Percentiles rank a stretch among this genome's conserved stretches.
phyloP scores from a whole-genome alignment of 2,329 filamentous ascomycete species.

The Pseudogymnoascus sp. region DNA sequence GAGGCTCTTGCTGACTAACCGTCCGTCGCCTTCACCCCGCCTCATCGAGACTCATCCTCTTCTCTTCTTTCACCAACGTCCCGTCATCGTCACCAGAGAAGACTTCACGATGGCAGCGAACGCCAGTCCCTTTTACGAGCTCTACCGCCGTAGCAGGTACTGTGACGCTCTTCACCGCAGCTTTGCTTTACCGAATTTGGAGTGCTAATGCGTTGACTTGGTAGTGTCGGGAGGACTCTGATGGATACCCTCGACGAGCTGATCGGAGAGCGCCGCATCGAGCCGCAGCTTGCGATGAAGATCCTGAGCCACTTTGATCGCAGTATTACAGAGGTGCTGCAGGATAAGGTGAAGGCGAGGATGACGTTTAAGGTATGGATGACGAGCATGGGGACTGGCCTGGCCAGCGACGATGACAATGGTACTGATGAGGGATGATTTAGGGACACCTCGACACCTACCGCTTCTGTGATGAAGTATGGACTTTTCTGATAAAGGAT shows the following conservation, averaged over 20 bases:
- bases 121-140: slow-evolving; percentile 69
- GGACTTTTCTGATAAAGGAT: slow-evolving; percentile 98
- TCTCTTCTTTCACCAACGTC: background rate
- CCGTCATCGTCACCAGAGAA: slow-evolving; percentile 6
- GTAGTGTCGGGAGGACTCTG: slow-evolving; percentile 81
- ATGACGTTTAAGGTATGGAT: slow-evolving; percentile 81
- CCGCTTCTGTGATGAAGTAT: slow-evolving; percentile 98
- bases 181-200: slow-evolving; percentile 27
- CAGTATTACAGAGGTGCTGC: slow-evolving; percentile 80
- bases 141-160: slow-evolving; percentile 98
- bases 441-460: slow-evolving; percentile 97
- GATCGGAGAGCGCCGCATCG: slow-evolving; percentile 89
- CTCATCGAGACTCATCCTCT: background rate
- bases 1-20: slow-evolving; percentile 7
- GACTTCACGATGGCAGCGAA: slow-evolving; percentile 38
- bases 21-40: background rate
- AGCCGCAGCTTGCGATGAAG: slow-evolving; percentile 97
- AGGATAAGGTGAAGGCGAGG: slow-evolving; percentile 84
- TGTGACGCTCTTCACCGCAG: slow-evolving; percentile 25
- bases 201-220: slow-evolving; percentile 14
- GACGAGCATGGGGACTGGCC: background rate
- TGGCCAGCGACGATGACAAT: background rate
- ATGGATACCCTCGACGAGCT: slow-evolving; percentile 96
- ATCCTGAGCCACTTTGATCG: slow-evolving; percentile 94
- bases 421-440: slow-evolving; percentile 19